Evolutionary conservation across 2,329 filamentous ascomycete species (phyloP), one percentile per base, ranked within the genome.

Genomic region (Curvularia spicifera): DNA sequence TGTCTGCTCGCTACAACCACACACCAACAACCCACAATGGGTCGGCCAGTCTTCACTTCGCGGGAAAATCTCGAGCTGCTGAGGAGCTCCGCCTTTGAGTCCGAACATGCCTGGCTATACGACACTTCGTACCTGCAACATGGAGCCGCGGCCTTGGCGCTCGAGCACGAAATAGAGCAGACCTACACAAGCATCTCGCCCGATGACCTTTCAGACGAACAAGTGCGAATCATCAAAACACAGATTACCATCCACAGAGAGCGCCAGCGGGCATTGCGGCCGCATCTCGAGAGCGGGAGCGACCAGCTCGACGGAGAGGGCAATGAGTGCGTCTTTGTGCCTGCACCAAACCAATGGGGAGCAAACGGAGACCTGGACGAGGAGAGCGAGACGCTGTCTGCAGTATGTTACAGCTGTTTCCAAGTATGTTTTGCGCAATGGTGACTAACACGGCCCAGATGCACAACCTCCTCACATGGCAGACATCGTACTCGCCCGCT

Each of bases 281-380:
- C 74, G 31, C 73, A 76, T 39, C 64, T 76, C 31, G 74, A 76
- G 59, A 76, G 73, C 40, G 74, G 73, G 22, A 76, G 74, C 50
- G 74, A 71, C 42, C 63, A 69, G 29, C 67, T 73, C 29, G 74
- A 76, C 47, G 74, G 68, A 42, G 72, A 75, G 53, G 74, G 74
- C 20, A 72, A 74, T 44, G 72, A 75, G 50, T 75, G 72, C 51
- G 71, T 73, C 31, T 76, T 76, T 52, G 70, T 75, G 22, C 70
- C 74, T 10, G 73, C 73, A 22, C 73, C 74, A n/a, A 76, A 75
- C 45, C 73, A 75, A 53, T 76, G 73, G 73, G 73, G 74, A 8
- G 73, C 72, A 2, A 75, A 76, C 24, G 73, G 73, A 13, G 74
- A 76, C 45, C 56, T 76, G 33, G 73, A 76, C 46, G 74, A 76